Conservation (phyloP, 495 filamentous ascomycete species). For the Pseudevernia furfuracea region DNA sequence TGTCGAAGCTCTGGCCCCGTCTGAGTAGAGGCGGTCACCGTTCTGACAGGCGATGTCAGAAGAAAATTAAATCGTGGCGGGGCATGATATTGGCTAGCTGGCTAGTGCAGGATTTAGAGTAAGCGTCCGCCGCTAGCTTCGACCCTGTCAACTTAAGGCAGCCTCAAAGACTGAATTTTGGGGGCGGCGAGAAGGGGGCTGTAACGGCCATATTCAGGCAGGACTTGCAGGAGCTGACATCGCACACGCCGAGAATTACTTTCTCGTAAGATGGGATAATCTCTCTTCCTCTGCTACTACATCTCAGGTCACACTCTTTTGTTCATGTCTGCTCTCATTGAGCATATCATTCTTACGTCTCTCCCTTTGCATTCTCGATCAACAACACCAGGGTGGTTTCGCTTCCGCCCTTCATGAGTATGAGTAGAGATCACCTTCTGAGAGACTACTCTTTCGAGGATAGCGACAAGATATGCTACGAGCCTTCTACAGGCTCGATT, state of each 20-base stretch:
- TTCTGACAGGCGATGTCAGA: neutral
- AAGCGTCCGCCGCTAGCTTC: neutral
- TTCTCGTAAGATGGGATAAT: neutral
- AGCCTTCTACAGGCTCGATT: constrained; percentile 9
- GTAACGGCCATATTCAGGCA: constrained; percentile 2
- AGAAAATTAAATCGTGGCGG: constrained; percentile 11
- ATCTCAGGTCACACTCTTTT: neutral
- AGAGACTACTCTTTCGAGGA: constrained; percentile 6
- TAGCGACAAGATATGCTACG: constrained; percentile 16
- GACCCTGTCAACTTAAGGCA: neutral
- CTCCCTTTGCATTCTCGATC: constrained; percentile 1
- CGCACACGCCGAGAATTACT: constrained; percentile 5
- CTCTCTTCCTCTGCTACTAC: neutral
- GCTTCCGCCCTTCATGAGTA: constrained; percentile 16
- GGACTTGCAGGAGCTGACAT: neutral
- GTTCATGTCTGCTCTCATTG: neutral
- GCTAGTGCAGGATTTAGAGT: neutral
- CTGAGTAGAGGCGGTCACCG: neutral
- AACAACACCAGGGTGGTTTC: neutral
- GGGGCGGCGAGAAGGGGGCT: constrained; percentile 8
- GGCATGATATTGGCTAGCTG: neutral
- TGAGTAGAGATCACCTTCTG: constrained; percentile 18
- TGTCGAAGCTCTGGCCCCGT: neutral
- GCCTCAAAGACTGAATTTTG: neutral
- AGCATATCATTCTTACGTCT: neutral